Evolutionary conservation across 1,284 basidiomycete genomes (phyloP).

Genomic region (Thecaphora frezii): DNA sequence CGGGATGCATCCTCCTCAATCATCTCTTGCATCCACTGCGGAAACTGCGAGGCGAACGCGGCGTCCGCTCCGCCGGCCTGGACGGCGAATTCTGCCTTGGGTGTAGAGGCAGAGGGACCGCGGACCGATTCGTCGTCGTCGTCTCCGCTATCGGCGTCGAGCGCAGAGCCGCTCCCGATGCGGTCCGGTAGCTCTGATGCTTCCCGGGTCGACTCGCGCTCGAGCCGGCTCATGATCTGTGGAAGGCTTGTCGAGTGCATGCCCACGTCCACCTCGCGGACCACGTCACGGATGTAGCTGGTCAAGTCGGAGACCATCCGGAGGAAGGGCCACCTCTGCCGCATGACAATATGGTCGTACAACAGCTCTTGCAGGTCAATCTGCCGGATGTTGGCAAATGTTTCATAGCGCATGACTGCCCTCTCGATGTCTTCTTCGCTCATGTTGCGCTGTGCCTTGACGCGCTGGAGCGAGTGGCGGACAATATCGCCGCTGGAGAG

Average conservation of each 20-base stretch:
- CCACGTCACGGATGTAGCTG: slow-evolving; percentile 29
- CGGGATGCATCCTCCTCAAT: slow-evolving; percentile 8
- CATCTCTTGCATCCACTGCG: slow-evolving; percentile 26
- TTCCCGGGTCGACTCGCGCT: slow-evolving; percentile 22
- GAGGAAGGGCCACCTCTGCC: slow-evolving; percentile 17
- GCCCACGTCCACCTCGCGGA: slow-evolving; percentile 33
- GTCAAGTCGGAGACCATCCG: slow-evolving; percentile 32
- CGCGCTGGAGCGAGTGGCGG: slow-evolving; percentile 18
- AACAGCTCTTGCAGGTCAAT: slow-evolving; percentile 19
- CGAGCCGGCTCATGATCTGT: slow-evolving; percentile 27
- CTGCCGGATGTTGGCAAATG: slow-evolving; percentile 26
- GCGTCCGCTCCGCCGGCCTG: background rate
- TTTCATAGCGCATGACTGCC: slow-evolving; percentile 30
- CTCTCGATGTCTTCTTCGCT: slow-evolving; percentile 17
- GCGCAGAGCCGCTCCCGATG: slow-evolving; percentile 9
- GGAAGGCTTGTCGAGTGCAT: slow-evolving; percentile 32
- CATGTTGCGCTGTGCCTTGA: slow-evolving; percentile 26
- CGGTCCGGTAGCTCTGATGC: slow-evolving; percentile 17
- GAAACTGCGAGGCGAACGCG: slow-evolving; percentile 23
- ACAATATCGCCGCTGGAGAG: slow-evolving; percentile 31
- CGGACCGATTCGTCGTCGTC: background rate
- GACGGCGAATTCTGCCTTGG: slow-evolving; percentile 3
- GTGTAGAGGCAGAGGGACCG: slow-evolving; percentile 10
- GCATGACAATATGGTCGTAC: slow-evolving; percentile 19
- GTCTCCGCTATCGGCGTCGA: slow-evolving; percentile 5